These are phyloP conservation scores for Xylaria longipes DNA, from an alignment of 495 filamentous ascomycete genomes.

Conservation along the genomic window DNA sequence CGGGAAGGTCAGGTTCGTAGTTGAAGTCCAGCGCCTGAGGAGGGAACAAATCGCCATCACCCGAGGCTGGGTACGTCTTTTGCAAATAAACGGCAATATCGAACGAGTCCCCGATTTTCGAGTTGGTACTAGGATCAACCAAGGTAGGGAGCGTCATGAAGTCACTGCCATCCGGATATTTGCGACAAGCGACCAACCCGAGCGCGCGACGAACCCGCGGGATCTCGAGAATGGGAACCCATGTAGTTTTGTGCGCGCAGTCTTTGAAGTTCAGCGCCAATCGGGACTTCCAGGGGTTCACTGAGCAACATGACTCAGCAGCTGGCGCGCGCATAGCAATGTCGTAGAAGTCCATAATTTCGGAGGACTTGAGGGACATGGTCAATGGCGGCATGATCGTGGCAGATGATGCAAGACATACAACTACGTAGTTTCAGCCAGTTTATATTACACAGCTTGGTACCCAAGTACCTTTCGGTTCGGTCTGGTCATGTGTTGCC, in stretches of 20 bases:
- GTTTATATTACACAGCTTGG: neutral
- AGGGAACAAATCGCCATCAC: conserved; percentile 25
- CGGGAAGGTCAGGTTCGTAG: neutral
- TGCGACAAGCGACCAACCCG: conserved; percentile 53
- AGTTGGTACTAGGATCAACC: conserved; percentile 50
- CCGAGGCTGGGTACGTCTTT: conserved; percentile 50
- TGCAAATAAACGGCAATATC: conserved; percentile 67
- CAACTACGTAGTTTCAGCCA: neutral
- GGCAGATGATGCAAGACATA: neutral
- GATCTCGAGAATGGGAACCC: conserved; percentile 60
- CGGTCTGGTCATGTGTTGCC: neutral
- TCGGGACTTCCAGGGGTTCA: conserved; percentile 68
- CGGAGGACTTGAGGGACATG: neutral
- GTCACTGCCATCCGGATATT: conserved; percentile 61
- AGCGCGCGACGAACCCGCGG: conserved; percentile 52
- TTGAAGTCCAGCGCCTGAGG: neutral
- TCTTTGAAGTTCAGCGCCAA: conserved; percentile 67
- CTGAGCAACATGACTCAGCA: conserved; percentile 37
- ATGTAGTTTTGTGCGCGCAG: conserved; percentile 54
- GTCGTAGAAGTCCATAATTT: conserved; percentile 57
- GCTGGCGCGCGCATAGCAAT: conserved; percentile 54
- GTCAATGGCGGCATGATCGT: neutral
- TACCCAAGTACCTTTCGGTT: neutral
- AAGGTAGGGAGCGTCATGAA: conserved; percentile 67
- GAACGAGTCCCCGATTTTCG: conserved; percentile 64